Evolutionary conservation across 768 basidiomycete species (phyloP), one percentile per base, ranked within the genome.

Genomic region (Scleroderma citrinum): DNA sequence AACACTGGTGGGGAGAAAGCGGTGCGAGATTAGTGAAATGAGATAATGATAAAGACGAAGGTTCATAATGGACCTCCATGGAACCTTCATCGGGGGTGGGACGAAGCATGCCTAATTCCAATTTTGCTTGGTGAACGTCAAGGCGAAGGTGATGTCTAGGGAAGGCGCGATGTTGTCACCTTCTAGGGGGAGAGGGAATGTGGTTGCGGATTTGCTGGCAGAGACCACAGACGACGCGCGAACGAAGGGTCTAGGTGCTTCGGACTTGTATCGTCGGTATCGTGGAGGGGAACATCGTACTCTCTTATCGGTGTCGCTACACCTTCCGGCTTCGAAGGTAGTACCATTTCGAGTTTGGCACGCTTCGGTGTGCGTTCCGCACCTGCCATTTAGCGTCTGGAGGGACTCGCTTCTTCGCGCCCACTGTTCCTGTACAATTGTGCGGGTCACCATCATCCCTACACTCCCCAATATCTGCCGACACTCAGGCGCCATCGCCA

Each of bases 381-480:
- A 10, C 48, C 42, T 3, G 52, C 21, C 50, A 20, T n/a, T 58
- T 55, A 6, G 55, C 44, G 29, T 66, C 64, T 8, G 65, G 61
- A 3, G 67, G 64, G 14, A 47, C 5, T 38, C 68, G 56, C 47
- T 69, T 66, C 58, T 66, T 68, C 41, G 54, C 49, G 5, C 17
- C 19, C 1, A 13, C 21, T 42, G 21, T 13, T 24, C 23, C 40
- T n/a, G 21, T 24, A 42, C 8, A 13, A 23, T 29, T 7, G 12
- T 29, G n/a, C 2, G 23, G 4, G 21, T 24, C n/a, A n/a, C n/a
- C 41, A 14, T 24, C 41, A 10, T 12, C 26, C 23, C 13, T 7
- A 4, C 38, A 19, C 4, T 17, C 13, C 38, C n/a, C n/a, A n/a
- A n/a, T n/a, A n/a, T n/a, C n/a, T n/a, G n/a, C n/a, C n/a, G n/a